Conservation (phyloP, 2,329 filamentous ascomycete genomes). For the Diaporthe citriasiana region DNA sequence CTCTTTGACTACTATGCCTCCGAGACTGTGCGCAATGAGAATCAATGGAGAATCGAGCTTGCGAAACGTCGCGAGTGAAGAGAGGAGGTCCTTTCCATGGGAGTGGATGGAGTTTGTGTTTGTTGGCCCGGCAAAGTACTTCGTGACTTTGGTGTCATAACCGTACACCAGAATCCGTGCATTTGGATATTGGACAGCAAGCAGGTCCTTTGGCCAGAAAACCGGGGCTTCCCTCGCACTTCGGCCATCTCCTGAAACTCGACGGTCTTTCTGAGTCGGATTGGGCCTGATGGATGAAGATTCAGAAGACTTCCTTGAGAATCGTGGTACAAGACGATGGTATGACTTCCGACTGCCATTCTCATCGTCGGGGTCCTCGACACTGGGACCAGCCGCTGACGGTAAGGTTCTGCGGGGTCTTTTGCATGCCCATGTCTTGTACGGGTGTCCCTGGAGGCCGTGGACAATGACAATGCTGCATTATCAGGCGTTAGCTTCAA, state of each 20-base stretch:
- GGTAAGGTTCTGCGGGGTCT: background rate
- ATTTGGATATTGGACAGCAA: background rate
- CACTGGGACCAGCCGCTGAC: background rate
- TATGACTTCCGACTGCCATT: background rate
- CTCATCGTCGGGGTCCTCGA: background rate
- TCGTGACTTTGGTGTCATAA: conserved; percentile 2
- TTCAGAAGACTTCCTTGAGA: background rate
- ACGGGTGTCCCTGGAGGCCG: conserved; percentile 5
- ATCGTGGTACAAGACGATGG: background rate
- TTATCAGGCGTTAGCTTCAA: background rate
- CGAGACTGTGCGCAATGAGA: conserved; percentile 6
- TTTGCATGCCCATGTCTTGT: conserved; percentile 17
- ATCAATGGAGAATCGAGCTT: background rate
- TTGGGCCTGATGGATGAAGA: background rate
- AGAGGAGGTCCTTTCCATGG: conserved; percentile 3
- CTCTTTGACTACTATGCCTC: conserved; percentile 2
- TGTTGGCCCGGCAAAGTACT: background rate
- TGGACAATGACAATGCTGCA: background rate
- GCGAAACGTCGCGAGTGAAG: background rate
- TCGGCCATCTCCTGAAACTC: background rate
- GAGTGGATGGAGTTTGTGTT: background rate
- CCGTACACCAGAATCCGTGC: background rate
- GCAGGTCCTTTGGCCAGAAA: conserved; percentile 4
- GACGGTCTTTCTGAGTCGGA: background rate
- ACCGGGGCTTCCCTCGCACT: background rate